phyloP scores from a whole-genome alignment of 345 rosid species.

The Salix brachista region DNA sequence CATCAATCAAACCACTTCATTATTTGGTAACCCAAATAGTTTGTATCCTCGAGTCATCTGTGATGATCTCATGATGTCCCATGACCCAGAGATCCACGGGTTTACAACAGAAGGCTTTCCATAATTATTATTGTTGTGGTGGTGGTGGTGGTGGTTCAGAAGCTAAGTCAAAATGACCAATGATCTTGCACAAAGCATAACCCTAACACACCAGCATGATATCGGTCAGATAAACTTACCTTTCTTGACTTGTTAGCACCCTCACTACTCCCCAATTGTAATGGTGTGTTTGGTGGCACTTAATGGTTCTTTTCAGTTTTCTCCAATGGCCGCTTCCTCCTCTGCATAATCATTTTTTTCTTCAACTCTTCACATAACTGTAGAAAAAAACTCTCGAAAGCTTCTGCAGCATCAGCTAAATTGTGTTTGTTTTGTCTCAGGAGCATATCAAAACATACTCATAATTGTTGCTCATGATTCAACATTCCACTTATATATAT shows the following conservation, averaged over 20 bases:
- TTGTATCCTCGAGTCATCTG: too few species aligned
- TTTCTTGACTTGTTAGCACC: too few species aligned
- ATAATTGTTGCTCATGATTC: slow-evolving; percentile 1
- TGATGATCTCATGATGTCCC: too few species aligned
- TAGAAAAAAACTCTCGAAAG: slow-evolving; percentile 11
- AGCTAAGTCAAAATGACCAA: not conserved
- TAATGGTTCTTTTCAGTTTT: not conserved
- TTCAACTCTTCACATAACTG: not conserved
- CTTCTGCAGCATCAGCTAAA: slow-evolving; percentile 10
- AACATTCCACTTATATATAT: slow-evolving; percentile 8
- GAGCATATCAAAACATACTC: not conserved
- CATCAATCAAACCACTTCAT: too few species aligned
- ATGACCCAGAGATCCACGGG: not conserved
- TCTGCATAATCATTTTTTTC: too few species aligned
- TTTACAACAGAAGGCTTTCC: not conserved
- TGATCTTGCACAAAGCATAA: not conserved
- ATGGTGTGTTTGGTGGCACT: not conserved
- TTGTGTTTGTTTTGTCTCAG: not conserved
- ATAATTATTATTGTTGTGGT: too few species aligned
- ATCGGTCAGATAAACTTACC: not conserved
- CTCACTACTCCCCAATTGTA: too few species aligned
- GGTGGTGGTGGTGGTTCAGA: too few species aligned
- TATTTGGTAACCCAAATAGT: too few species aligned
- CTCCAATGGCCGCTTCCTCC: not conserved
- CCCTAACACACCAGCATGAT: not conserved